Evolutionary conservation across 352 stramenopile species (phyloP).

Genomic region (Sclerospora graminicola): DNA sequence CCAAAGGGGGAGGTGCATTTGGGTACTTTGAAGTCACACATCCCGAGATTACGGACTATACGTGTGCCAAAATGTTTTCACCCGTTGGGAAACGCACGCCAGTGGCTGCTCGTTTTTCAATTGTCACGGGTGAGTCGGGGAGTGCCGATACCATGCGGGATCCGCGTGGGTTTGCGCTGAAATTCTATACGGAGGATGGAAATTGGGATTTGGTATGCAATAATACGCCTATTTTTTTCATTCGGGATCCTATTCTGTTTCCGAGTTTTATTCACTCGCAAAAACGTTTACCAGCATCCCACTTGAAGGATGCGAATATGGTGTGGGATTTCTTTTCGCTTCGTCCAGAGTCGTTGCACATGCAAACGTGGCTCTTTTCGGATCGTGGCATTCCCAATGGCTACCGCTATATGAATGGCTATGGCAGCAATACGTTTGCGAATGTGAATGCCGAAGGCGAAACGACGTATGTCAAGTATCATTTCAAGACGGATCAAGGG

Average conservation of each 20-base stretch:
- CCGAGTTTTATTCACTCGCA: constrained; percentile 87
- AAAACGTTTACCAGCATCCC: constrained; percentile 74
- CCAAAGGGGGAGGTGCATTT: constrained; percentile 84
- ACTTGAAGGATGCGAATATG: constrained; percentile 75
- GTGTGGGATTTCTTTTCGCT: constrained; percentile 85
- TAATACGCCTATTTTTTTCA: constrained; percentile 93
- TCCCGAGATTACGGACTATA: constrained; percentile 34
- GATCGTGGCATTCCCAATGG: constrained; percentile 25
- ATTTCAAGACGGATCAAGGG: constrained; percentile 85
- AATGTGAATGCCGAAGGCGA: constrained; percentile 63
- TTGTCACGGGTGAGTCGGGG: constrained; percentile 68
- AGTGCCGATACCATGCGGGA: constrained; percentile 82
- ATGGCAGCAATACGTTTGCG: constrained; percentile 84
- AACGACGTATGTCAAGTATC: constrained; percentile 82
- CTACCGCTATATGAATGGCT: constrained; percentile 84
- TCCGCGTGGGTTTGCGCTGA: constrained; percentile 86
- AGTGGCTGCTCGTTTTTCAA: constrained; percentile 80
- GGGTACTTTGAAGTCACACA: constrained; percentile 88
- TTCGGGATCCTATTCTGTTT: constrained; percentile 1
- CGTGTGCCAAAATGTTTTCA: constrained; percentile 74
- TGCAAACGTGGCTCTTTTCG: constrained; percentile 1
- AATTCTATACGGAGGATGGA: constrained; percentile 91
- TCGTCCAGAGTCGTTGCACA: constrained; percentile 60
- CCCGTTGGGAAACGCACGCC: constrained; percentile 77
- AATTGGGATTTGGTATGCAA: constrained; percentile 92